Conservation (phyloP, 371 early-diverging fungal species). For the Lichtheimia ornata region DNA sequence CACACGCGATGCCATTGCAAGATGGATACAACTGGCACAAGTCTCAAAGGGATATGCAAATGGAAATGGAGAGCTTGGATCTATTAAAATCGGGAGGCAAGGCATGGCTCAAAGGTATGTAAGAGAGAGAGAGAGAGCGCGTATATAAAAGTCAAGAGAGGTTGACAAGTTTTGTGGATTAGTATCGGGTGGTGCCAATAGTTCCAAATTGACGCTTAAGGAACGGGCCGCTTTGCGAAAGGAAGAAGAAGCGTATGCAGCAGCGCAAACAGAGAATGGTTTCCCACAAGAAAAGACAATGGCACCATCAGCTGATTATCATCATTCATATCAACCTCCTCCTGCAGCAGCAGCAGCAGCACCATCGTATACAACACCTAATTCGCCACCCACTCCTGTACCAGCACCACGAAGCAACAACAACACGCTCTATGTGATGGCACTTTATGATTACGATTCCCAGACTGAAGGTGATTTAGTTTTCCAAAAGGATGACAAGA, state of each 20-base stretch:
- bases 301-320: not conserved
- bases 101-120: conserved; percentile 28
- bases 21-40: conserved; percentile 36
- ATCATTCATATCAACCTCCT: not conserved
- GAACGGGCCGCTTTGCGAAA: conserved; percentile 37
- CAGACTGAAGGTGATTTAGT: conserved; percentile 68
- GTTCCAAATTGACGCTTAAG: conserved; percentile 31
- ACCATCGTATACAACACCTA: not conserved
- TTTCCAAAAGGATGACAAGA: conserved; percentile 67
- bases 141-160: too few species aligned
- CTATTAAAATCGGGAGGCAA: conserved; percentile 42
- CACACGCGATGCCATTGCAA: conserved; percentile 30
- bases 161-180: too few species aligned
- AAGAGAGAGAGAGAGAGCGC: too few species aligned
- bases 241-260: not conserved
- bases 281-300: not conserved
- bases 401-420: conserved; percentile 13
- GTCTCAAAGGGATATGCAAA: conserved; percentile 23
- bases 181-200: conserved; percentile 38
- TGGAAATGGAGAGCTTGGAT: conserved; percentile 39
- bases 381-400: conserved; percentile 1
- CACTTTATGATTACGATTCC: conserved; percentile 75
- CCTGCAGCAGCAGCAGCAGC: conserved; percentile 1
- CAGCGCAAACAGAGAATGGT: conserved; percentile 13
- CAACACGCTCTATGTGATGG: conserved; percentile 38